phyloP scores from a whole-genome alignment of 495 filamentous ascomycete species.

The Tuber indicum region DNA sequence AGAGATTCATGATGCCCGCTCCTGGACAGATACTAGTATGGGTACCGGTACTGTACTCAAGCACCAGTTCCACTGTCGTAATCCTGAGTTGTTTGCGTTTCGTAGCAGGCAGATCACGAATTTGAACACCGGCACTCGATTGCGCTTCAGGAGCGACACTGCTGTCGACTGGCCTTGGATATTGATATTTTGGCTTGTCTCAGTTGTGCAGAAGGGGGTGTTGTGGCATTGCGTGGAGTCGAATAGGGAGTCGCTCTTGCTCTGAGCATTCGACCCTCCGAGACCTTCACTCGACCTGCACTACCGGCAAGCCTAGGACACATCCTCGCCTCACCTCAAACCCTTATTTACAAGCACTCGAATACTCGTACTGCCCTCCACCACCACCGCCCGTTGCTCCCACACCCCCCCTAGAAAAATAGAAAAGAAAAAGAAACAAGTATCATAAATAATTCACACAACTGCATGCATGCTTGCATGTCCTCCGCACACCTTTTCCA shows the following conservation, averaged over 20 bases:
- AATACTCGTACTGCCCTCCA: no score
- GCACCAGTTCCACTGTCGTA: not conserved
- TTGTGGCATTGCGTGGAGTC: not conserved
- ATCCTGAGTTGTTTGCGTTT: not conserved
- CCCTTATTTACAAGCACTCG: no score
- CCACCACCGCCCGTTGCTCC: not conserved
- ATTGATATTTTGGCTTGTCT: not conserved
- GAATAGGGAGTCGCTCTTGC: not conserved
- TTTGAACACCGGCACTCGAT: not conserved
- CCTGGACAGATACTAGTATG: not conserved
- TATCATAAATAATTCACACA: not conserved
- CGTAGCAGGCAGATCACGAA: not conserved
- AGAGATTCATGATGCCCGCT: not conserved
- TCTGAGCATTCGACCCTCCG: not conserved
- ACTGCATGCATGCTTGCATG: not conserved
- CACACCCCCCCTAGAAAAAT: not conserved
- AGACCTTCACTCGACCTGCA: not conserved
- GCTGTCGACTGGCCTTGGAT: not conserved
- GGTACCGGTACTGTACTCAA: not conserved
- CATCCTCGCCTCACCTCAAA: not conserved
- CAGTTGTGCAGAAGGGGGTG: not conserved
- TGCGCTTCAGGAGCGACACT: not conserved
- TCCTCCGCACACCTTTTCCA: not conserved
- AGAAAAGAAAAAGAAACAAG: not conserved
- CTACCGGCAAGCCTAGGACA: not conserved